Conservation (phyloP, 352 stramenopile genomes). For the Phytophthora pluvialis region DNA sequence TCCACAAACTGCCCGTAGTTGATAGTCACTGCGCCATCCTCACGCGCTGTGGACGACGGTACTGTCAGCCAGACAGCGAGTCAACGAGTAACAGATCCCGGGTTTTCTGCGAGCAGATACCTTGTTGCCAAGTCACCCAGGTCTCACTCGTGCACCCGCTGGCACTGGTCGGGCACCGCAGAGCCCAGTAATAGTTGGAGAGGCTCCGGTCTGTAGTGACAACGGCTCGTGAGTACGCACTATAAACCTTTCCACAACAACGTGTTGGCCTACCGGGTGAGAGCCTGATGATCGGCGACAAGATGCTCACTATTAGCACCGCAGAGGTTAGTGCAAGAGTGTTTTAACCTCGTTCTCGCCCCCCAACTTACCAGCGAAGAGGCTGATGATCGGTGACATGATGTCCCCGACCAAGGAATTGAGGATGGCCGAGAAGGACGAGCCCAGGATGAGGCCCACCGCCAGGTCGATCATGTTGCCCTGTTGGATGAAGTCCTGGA, state of each 20-base stretch:
- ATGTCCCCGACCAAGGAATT: constrained; percentile 67
- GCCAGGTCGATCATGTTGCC: constrained; percentile 70
- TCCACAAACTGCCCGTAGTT: constrained; percentile 66
- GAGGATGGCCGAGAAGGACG: constrained; percentile 62
- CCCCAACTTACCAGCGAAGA: constrained; percentile 49
- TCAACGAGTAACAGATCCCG: too few relatives aligned
- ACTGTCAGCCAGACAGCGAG: constrained; percentile 4
- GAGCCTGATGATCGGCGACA: too few relatives aligned
- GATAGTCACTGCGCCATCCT: constrained; percentile 55
- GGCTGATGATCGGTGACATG: constrained; percentile 59
- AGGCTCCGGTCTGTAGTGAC: constrained; percentile 48
- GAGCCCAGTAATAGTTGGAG: constrained; percentile 55
- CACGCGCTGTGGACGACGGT: constrained; percentile 35
- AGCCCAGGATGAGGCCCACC: constrained; percentile 62
- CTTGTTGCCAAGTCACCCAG: constrained; percentile 1
- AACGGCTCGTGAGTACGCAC: too few relatives aligned
- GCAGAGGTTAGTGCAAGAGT: too few relatives aligned
- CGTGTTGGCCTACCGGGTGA: too few relatives aligned
- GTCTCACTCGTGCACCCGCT: constrained; percentile 24
- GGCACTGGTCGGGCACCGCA: constrained; percentile 39
- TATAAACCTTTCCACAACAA: too few relatives aligned
- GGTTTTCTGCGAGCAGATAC: background rate
- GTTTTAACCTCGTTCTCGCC: too few relatives aligned
- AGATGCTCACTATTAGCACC: too few relatives aligned
- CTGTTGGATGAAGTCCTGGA: constrained; percentile 71